Evolutionary conservation across 306 rosid species (phyloP).

Genomic region (Lathyrus oleraceus): DNA sequence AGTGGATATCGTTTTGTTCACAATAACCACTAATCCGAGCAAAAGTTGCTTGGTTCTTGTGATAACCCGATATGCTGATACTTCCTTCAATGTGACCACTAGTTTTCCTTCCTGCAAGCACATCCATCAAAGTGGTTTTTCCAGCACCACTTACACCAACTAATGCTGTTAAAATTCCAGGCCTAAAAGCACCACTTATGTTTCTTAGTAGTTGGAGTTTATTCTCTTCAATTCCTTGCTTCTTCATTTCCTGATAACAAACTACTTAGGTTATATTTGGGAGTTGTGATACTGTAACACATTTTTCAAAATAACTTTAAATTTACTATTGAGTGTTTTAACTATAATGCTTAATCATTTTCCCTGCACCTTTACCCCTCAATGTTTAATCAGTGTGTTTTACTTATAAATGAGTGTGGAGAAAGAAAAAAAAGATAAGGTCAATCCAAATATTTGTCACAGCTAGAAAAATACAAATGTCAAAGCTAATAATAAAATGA

Average conservation of each 20-base stretch:
- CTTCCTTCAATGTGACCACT: constrained; percentile 51
- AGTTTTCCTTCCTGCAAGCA: constrained; percentile 55
- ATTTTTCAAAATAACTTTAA: constrained; percentile 6
- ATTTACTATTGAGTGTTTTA: background rate
- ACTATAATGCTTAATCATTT: background rate
- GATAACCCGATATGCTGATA: constrained; percentile 49
- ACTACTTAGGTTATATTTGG: background rate
- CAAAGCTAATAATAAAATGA: constrained; percentile 1
- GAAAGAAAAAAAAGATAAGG: background rate
- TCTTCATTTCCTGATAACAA: constrained; percentile 51
- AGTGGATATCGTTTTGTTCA: constrained; percentile 61
- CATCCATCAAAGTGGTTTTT: constrained; percentile 62
- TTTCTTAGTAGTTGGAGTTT: constrained; percentile 49
- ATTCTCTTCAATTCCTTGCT: constrained; percentile 41
- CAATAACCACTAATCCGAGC: constrained; percentile 56
- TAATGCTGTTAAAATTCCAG: constrained; percentile 50
- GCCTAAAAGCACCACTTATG: constrained; percentile 51
- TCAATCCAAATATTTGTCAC: background rate
- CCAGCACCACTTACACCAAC: constrained; percentile 61
- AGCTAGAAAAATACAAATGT: constrained; percentile 5
- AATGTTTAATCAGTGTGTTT: background rate
- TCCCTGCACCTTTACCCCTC: background rate
- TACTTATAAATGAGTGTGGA: background rate
- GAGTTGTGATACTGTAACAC: background rate
- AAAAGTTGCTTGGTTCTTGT: constrained; percentile 50